A percentile compares a stretch with the other conserved stretches of the same genome.
phyloP scores from a whole-genome alignment of 345 rosid genomes.

The Salix caprea region DNA sequence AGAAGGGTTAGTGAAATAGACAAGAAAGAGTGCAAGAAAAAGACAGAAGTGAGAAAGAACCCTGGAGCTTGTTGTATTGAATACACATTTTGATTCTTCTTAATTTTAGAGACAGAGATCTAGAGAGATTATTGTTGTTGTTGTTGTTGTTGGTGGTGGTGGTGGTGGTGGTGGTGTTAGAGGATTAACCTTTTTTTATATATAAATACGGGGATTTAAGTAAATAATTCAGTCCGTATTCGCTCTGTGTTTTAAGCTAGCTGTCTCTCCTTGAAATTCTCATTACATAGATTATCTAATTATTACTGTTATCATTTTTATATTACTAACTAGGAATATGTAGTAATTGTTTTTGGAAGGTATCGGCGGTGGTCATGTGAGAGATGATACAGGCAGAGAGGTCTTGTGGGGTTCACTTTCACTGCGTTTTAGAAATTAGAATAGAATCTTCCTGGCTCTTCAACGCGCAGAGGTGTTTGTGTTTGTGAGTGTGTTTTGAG shows the following conservation, averaged over 20 bases:
- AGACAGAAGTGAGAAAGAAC: conserved; percentile 44
- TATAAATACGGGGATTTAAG: background rate
- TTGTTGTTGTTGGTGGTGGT: too few relatives aligned
- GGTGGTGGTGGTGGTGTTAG: too few relatives aligned
- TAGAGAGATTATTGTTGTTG: background rate
- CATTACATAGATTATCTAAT: conserved; percentile 14
- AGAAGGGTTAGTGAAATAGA: conserved; percentile 31
- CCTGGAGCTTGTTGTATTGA: conserved; percentile 41
- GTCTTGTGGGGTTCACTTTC: conserved; percentile 42
- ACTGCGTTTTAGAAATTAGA: conserved; percentile 41
- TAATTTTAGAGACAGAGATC: conserved; percentile 4
- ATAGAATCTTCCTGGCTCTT: conserved; percentile 56
- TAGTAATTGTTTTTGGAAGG: conserved; percentile 9
- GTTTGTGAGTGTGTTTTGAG: background rate
- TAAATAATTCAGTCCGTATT: conserved; percentile 26
- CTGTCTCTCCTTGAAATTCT: conserved; percentile 51
- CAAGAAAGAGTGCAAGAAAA: conserved; percentile 48
- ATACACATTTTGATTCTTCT: conserved; percentile 36
- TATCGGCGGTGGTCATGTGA: conserved; percentile 52
- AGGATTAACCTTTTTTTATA: background rate
- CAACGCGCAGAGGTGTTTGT: conserved; percentile 19
- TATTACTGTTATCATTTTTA: conserved; percentile 8
- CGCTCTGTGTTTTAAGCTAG: conserved; percentile 50
- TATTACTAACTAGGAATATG: conserved; percentile 8
- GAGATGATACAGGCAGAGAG: background rate